Conservation (phyloP, 2,329 filamentous ascomycete genomes). For the Bipolaris bicolor region DNA sequence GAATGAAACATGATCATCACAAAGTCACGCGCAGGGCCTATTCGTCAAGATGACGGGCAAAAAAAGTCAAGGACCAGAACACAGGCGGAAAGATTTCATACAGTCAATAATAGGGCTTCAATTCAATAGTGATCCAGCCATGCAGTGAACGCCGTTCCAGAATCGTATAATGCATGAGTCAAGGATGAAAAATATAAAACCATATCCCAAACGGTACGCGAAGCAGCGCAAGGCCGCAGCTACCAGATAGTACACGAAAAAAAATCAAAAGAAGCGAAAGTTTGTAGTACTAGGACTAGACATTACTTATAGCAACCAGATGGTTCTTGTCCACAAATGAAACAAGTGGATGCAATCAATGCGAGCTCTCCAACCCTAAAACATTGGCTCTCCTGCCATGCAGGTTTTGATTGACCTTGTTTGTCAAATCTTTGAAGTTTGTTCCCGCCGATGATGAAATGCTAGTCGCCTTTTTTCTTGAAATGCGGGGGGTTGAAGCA, state of each 20-base stretch:
- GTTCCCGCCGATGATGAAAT: constrained; percentile 48
- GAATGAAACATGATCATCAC: background rate
- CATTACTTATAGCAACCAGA: constrained; percentile 38
- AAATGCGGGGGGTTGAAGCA: constrained; percentile 48
- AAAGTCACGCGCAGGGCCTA: background rate
- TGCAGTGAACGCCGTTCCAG: constrained; percentile 27
- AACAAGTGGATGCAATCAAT: constrained; percentile 28
- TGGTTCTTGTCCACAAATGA: constrained; percentile 22
- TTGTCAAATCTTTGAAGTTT: constrained; percentile 54
- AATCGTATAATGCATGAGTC: constrained; percentile 35
- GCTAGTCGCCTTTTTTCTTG: constrained; percentile 51
- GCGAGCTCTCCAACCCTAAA: constrained; percentile 53
- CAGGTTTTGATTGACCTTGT: constrained; percentile 54
- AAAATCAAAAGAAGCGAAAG: constrained; percentile 36
- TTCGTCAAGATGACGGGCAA: background rate
- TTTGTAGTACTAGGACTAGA: constrained; percentile 36
- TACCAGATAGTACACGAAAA: constrained; percentile 22
- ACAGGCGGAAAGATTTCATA: background rate
- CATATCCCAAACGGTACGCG: constrained; percentile 14
- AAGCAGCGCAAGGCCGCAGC: constrained; percentile 9
- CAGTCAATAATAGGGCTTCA: constrained; percentile 24
- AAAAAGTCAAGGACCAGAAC: background rate
- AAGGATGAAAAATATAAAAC: constrained; percentile 15
- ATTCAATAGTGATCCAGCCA: constrained; percentile 30
- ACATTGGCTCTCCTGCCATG: constrained; percentile 55